Evolutionary conservation across 345 rosid genomes (phyloP).

Genomic region (Turritis glabra): DNA sequence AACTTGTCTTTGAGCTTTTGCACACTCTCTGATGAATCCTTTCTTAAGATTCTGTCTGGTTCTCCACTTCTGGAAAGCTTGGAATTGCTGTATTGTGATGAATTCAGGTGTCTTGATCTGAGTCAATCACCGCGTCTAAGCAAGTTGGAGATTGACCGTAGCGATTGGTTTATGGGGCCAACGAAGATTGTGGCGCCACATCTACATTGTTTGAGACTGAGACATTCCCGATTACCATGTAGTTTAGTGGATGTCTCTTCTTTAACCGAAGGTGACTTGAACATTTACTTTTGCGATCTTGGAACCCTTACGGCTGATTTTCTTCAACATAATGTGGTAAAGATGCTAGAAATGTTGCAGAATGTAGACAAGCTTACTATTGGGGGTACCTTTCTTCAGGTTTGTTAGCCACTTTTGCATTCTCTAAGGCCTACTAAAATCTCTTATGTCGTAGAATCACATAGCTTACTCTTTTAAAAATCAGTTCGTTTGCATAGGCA

Average conservation of each 20-base stretch:
- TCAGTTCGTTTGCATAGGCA: neutral
- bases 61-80: constrained; percentile 29
- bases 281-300: constrained; percentile 34
- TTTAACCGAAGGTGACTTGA: constrained; percentile 25
- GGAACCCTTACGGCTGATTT: neutral
- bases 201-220: constrained; percentile 26
- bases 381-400: constrained; percentile 41
- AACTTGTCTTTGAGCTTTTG: constrained; percentile 32
- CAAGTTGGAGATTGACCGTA: constrained; percentile 32
- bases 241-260: constrained; percentile 30
- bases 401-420: neutral
- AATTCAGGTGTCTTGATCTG: constrained; percentile 27
- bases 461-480: neutral
- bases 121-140: constrained; percentile 11
- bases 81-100: constrained; percentile 29
- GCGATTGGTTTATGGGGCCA: constrained; percentile 31
- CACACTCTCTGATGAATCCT: constrained; percentile 22
- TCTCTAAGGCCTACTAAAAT: neutral
- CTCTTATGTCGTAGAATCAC: neutral
- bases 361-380: constrained; percentile 31
- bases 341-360: constrained; percentile 24
- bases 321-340: constrained; percentile 30
- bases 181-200: constrained; percentile 35
- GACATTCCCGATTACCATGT: constrained; percentile 22
- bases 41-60: constrained; percentile 23